Evolutionary conservation across 768 basidiomycete genomes (phyloP).

Genomic region (Glaciozyma martinii): DNA sequence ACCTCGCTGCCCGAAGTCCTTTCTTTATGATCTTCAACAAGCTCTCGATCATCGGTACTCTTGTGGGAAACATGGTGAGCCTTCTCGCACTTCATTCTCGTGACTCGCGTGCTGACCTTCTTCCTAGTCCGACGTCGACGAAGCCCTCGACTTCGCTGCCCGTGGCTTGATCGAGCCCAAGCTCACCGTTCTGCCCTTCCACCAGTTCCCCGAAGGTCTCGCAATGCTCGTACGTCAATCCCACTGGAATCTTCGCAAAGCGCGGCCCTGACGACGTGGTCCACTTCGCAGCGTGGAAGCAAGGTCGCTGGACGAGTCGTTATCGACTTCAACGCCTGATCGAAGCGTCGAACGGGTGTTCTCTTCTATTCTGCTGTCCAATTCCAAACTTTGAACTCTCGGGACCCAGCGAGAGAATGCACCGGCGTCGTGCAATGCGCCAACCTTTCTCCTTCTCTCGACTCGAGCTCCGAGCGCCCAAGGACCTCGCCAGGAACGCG

Average conservation of each 20-base stretch:
- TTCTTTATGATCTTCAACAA: constrained; percentile 38
- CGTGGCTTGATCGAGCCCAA: constrained; percentile 58
- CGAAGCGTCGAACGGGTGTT: background rate
- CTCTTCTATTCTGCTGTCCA: no score
- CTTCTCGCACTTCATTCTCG: no score
- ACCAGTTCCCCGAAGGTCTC: constrained; percentile 48
- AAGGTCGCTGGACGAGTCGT: constrained; percentile 45
- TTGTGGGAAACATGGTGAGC: constrained; percentile 55
- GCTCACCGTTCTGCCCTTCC: constrained; percentile 47
- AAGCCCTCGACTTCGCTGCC: constrained; percentile 65
- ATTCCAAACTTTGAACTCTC: no score
- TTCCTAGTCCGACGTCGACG: constrained; percentile 49
- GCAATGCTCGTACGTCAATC: background rate
- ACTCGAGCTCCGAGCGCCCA: no score
- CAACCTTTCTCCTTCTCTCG: no score
- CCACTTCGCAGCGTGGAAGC: constrained; percentile 41
- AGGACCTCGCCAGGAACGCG: no score
- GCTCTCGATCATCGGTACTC: constrained; percentile 37
- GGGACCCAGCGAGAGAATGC: no score
- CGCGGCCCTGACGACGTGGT: constrained; percentile 12
- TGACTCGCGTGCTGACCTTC: no score
- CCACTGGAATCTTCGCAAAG: constrained; percentile 40
- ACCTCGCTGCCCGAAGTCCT: constrained; percentile 40
- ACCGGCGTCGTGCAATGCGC: no score
- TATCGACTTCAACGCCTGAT: constrained; percentile 23